Evolutionary conservation across 106 monocot genomes (phyloP), one percentile per base, ranked within the genome.

Genomic region (Hemerocallis citrina): DNA sequence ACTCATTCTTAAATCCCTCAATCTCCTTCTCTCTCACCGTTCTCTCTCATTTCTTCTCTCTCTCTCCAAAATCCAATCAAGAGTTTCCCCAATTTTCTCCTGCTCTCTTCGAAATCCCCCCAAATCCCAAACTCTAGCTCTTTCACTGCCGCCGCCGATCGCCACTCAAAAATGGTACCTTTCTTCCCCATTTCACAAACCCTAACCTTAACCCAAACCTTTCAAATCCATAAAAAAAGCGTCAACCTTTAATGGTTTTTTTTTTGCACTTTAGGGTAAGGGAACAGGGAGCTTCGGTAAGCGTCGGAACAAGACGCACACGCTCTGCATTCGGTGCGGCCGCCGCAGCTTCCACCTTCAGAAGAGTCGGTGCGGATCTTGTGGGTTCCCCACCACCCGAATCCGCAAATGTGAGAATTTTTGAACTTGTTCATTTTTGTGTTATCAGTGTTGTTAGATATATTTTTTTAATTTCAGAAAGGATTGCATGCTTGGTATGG

Each of bases 221-320:
- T 6, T 27, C 17, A 13, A 41, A 41, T 7, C 41, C 8, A 8
- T 41, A 3, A 17, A n/a, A 17, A 17, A 20, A 50, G 6, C 50
- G 24, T 50, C 1, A 27, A 1, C 7, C 1, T 27, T 24, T 24
- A 6, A 1, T 47, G 1, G 1, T 50, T 9, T 33, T 24, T 45
- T 21, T 30, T n/a, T 6, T 16, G 46, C 0, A 24, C 70, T n/a
- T 34, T 58, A 80, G 70, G 80, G 80, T 4, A 75, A 80, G 57
- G 80, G 80, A 19, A 71, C 74, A 0, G 80, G 74, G 19, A 74
- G 66, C 39, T 71, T 80, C 17, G 74, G 80, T 4, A 80, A 80
- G 74, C 44, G 74, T 28, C 52, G 70, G 55, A 74, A 71, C 61
- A 80, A 80, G 70, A 66, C 71, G 0, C 70, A 80, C 38, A 74